phyloP scores from a whole-genome alignment of 2,329 filamentous ascomycete genomes.

The Exophiala spinifera region DNA sequence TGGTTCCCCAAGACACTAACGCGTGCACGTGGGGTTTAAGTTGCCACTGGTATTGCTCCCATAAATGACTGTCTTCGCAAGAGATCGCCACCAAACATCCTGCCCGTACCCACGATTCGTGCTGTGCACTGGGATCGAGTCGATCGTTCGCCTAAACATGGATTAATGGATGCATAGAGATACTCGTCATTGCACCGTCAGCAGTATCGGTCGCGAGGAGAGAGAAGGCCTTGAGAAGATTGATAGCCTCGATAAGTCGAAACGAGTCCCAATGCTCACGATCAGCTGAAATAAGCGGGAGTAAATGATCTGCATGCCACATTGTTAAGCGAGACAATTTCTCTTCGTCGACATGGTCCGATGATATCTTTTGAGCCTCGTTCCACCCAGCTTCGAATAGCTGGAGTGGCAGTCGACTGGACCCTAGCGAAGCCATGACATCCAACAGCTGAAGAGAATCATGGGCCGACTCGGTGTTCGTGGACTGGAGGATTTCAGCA shows the following conservation, averaged over 20 bases:
- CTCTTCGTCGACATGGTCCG: not conserved
- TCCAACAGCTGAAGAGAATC: constrained; percentile 33
- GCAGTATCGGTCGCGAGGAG: constrained; percentile 27
- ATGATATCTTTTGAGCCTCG: constrained; percentile 7
- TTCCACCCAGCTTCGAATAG: constrained; percentile 34
- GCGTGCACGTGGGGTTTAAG: constrained; percentile 20
- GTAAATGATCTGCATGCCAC: constrained; percentile 26
- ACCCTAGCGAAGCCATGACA: constrained; percentile 33
- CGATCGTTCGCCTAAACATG: constrained; percentile 38
- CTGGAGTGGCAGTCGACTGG: constrained; percentile 29
- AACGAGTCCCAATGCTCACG: constrained; percentile 32
- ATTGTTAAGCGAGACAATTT: constrained; percentile 6
- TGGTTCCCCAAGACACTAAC: no score
- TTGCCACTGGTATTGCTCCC: constrained; percentile 4
- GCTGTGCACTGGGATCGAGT: constrained; percentile 22
- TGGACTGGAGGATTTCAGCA: constrained; percentile 26
- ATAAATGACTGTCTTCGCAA: constrained; percentile 1
- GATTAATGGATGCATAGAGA: constrained; percentile 39
- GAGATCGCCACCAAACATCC: constrained; percentile 21
- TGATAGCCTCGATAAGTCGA: constrained; percentile 31
- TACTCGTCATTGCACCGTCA: constrained; percentile 5
- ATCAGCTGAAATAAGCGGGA: constrained; percentile 20
- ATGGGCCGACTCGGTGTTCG: not conserved
- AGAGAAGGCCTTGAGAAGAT: constrained; percentile 33
- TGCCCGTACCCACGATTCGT: constrained; percentile 27